Evolutionary conservation across 225 moss, liverwort and hornwort genomes (phyloP).

Genomic region (Sphagnum tenellum): DNA sequence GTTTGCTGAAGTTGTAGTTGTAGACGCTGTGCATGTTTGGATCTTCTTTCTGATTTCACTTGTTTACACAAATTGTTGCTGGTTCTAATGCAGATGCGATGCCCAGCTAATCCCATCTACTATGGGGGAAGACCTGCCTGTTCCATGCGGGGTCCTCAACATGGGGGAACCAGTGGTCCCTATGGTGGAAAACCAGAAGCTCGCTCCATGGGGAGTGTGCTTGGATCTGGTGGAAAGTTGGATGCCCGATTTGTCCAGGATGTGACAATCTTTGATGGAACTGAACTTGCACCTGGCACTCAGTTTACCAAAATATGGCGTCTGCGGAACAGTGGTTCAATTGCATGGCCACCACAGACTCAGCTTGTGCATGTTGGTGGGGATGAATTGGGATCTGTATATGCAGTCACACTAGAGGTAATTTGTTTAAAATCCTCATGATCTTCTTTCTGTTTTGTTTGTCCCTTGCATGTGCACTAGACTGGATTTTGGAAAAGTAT

Average conservation of each 20-base stretch:
- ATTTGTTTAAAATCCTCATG: not conserved
- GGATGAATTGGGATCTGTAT: slow-evolving; percentile 57
- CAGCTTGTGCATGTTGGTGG: slow-evolving; percentile 78
- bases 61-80: too few relatives aligned
- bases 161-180: slow-evolving; percentile 15
- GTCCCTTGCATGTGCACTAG: too few relatives aligned
- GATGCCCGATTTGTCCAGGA: slow-evolving; percentile 96
- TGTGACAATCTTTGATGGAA: slow-evolving; percentile 91
- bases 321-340: slow-evolving; percentile 75
- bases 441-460: not conserved
- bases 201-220: slow-evolving; percentile 23
- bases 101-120: slow-evolving; percentile 45
- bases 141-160: slow-evolving; percentile 33
- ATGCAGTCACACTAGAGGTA: slow-evolving; percentile 34
- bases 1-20: too few relatives aligned
- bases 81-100: slow-evolving; percentile 30
- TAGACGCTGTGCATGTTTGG: too few relatives aligned
- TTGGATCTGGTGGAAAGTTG: slow-evolving; percentile 45
- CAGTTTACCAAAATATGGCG: slow-evolving; percentile 92
- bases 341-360: slow-evolving; percentile 62
- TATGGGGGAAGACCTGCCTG: slow-evolving; percentile 37
- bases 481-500: too few relatives aligned
- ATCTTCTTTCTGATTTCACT: too few relatives aligned
- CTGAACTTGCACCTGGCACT: slow-evolving; percentile 68
- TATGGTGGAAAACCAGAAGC: slow-evolving; percentile 33